These are phyloP conservation scores for Pouteria glomerata DNA, from an alignment of 148 eudicot species.

Conservation along the genomic window DNA sequence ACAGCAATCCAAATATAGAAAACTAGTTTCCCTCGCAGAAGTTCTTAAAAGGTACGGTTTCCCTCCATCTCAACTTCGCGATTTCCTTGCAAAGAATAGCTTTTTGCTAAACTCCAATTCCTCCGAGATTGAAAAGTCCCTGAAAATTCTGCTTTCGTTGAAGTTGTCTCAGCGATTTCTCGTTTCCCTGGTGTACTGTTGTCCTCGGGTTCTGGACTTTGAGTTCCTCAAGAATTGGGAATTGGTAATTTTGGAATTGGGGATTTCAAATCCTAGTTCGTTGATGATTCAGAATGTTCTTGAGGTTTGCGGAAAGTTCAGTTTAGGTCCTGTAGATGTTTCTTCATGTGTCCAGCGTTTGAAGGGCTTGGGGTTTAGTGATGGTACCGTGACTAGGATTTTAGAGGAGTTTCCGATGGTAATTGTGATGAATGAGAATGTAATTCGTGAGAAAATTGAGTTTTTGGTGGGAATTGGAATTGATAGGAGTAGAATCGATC, in stretches of 20 bases:
- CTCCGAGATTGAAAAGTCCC: constrained; percentile 45
- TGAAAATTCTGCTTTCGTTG: constrained; percentile 45
- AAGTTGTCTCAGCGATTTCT: constrained; percentile 42
- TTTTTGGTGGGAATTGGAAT: constrained; percentile 49
- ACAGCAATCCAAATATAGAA: constrained; percentile 33
- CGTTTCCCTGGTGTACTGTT: constrained; percentile 39
- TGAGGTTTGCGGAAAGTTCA: constrained; percentile 46
- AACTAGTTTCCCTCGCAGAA: constrained; percentile 39
- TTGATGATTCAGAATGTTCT: constrained; percentile 36
- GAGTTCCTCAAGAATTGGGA: constrained; percentile 70
- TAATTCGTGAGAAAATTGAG: constrained; percentile 33
- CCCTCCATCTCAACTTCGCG: constrained; percentile 36
- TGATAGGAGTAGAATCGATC: constrained; percentile 27
- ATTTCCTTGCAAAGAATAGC: constrained; percentile 44
- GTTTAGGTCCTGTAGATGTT: constrained; percentile 40
- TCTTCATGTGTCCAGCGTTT: constrained; percentile 34
- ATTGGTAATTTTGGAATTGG: constrained; percentile 27
- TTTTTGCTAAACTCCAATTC: constrained; percentile 34
- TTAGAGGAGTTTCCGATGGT: constrained; percentile 54
- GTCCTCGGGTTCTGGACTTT: constrained; percentile 54
- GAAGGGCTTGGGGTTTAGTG: constrained; percentile 60
- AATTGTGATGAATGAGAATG: constrained; percentile 38
- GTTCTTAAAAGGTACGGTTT: constrained; percentile 68
- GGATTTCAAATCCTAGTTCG: constrained; percentile 16
- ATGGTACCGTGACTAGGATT: constrained; percentile 46